Evolutionary conservation across 2,329 filamentous ascomycete genomes (phyloP), one percentile per base, ranked within the genome.

Genomic region (Aspergillus sergii): DNA sequence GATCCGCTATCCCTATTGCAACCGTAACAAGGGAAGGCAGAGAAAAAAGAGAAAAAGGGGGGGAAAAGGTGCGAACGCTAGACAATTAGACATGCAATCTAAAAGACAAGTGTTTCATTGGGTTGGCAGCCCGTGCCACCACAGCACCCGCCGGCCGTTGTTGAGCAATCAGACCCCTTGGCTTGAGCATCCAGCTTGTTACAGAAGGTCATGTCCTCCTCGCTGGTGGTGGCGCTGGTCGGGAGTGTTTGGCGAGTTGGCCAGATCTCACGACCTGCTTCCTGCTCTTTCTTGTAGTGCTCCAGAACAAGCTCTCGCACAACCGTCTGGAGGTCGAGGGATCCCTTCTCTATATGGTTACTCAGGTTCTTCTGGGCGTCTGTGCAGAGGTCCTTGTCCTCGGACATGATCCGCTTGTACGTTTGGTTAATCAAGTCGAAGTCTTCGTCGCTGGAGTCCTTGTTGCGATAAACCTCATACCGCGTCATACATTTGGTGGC

Each of bases 381-480:
- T 62, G 81, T 77, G 76, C 86, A 89, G n/a, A 89, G 82, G 21
- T 83, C 79, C 69, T 89, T 89, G 77, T 89, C 86, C 72, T 90
- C 88, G 1, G 82, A 82, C 84, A 89, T 85, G 75, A 89, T 83
- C 41, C 84, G 83, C 76, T 88, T 88, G 80, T 88, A 89, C 66
- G 87, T 84, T 60, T 82, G 72, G 73, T 81, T 83, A 73, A 89
- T 85, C 54, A 80, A 70, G 6, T 82, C 75, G 70, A 90, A 89
- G 60, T 88, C 83, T 36, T 84, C 84, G 36, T 88, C 83, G 21
- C 78, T 82, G 2, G 86, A 82, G 71, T 83, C 75, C 72, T 85
- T 86, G 81, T 89, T 84, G 62, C 87, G 83, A 79, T 83, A 90
- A 46, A 89, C 85, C 71, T 90, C 86, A 74, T 89, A 89, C 66